phyloP scores from a whole-genome alignment of 495 filamentous ascomycete genomes.

The Xylaria castorea region DNA sequence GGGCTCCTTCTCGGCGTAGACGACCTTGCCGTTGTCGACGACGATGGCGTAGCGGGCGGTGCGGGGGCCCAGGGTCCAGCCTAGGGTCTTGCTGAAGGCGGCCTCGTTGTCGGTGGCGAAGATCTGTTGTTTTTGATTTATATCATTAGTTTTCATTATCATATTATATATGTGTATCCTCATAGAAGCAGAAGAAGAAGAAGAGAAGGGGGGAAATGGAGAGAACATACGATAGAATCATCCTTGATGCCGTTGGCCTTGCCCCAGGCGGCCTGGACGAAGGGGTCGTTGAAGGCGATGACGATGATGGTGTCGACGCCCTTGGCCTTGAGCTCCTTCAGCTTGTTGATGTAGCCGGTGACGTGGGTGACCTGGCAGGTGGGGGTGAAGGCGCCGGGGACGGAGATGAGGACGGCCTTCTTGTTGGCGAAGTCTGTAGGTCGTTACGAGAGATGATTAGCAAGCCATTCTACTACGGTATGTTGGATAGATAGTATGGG shows the following conservation, averaged over 20 bases:
- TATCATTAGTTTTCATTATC: conserved; percentile 3
- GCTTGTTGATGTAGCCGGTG: conserved; percentile 80
- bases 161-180: background rate
- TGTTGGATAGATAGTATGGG: background rate
- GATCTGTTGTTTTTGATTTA: conserved; percentile 60
- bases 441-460: background rate
- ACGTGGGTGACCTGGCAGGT: conserved; percentile 89
- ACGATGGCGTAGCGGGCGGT: conserved; percentile 85
- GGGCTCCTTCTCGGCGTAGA: conserved; percentile 83
- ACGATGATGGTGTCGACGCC: conserved; percentile 86
- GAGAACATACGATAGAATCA: conserved; percentile 72
- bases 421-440: conserved; percentile 75
- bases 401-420: conserved; percentile 89
- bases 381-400: conserved; percentile 95
- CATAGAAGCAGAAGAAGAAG: background rate
- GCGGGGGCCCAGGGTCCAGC: conserved; percentile 79
- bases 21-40: conserved; percentile 88
- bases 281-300: conserved; percentile 89
- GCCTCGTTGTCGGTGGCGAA: conserved; percentile 84
- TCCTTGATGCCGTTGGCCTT: conserved; percentile 88
- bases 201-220: background rate
- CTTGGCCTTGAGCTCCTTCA: conserved; percentile 75
- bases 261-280: conserved; percentile 93
- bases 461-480: background rate
- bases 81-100: conserved; percentile 80